These are phyloP conservation scores for Jatropha multifida DNA, from an alignment of 441 rosid genomes.

Conservation along the genomic window DNA sequence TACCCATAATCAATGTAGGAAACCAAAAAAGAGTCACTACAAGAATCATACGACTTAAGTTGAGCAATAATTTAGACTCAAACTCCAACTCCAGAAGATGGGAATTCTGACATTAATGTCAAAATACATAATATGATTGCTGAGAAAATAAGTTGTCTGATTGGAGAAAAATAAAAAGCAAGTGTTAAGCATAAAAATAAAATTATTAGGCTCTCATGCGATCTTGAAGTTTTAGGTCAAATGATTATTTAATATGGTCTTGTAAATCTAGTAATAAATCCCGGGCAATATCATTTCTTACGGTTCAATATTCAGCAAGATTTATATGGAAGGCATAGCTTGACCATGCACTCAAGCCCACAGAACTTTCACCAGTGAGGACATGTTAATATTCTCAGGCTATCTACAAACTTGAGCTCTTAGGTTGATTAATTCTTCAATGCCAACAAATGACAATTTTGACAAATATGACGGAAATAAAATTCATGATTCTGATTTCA, in stretches of 20 bases:
- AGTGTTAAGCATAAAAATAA: background rate
- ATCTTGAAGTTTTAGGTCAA: background rate
- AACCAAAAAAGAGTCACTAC: background rate
- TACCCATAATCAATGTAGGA: background rate
- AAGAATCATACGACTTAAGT: background rate
- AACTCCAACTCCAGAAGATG: background rate
- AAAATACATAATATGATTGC: background rate
- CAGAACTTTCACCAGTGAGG: background rate
- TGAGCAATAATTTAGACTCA: background rate
- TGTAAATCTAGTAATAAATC: background rate
- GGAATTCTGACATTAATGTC: background rate
- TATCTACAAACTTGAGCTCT: background rate
- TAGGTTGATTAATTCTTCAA: background rate
- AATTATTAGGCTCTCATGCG: background rate
- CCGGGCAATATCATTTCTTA: background rate
- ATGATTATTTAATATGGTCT: background rate
- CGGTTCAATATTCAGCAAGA: background rate
- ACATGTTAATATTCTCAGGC: background rate
- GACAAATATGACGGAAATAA: background rate
- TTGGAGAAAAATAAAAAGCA: background rate
- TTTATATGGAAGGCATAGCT: background rate
- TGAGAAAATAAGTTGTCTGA: background rate
- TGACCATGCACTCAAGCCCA: background rate
- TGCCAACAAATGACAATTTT: background rate
- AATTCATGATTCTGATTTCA: background rate